phyloP scores from a whole-genome alignment of 208 protist species.

The Leishmania tarentolae region DNA sequence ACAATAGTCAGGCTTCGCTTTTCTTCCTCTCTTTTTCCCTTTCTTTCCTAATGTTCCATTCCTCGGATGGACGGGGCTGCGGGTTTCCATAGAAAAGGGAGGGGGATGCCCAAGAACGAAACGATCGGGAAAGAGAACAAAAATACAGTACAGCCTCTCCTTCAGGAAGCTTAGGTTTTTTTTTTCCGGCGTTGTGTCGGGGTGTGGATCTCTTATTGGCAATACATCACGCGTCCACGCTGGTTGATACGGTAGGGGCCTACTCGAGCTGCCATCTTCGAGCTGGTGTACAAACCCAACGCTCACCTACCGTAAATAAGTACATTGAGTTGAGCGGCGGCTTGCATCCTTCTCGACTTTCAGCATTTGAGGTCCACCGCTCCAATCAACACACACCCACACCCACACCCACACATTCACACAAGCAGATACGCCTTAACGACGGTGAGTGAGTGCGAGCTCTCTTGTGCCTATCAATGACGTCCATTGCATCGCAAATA shows the following conservation, averaged over 20 bases:
- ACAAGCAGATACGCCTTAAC: not conserved
- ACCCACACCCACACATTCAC: not conserved
- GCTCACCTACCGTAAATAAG: not conserved
- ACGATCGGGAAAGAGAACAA: not conserved
- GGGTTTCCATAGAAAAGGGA: not conserved
- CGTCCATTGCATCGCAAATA: slow-evolving; percentile 52
- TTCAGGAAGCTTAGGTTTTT: not conserved
- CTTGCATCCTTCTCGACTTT: not conserved
- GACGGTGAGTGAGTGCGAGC: not conserved
- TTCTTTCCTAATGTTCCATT: no score
- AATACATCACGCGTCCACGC: not conserved
- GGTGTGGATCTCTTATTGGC: not conserved
- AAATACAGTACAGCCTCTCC: not conserved
- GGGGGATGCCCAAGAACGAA: not conserved
- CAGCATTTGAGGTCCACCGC: not conserved
- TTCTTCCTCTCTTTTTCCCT: not conserved
- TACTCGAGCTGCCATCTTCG: not conserved
- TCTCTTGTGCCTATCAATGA: slow-evolving; percentile 6
- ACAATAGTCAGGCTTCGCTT: not conserved
- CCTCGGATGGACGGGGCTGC: not conserved
- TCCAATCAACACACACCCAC: not conserved
- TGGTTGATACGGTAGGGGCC: not conserved
- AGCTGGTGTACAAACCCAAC: not conserved
- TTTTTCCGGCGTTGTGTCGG: not conserved
- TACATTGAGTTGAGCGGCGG: no score